These are phyloP conservation scores for Suillus weaverae DNA, from an alignment of 768 basidiomycete genomes.

Conservation along the genomic window DNA sequence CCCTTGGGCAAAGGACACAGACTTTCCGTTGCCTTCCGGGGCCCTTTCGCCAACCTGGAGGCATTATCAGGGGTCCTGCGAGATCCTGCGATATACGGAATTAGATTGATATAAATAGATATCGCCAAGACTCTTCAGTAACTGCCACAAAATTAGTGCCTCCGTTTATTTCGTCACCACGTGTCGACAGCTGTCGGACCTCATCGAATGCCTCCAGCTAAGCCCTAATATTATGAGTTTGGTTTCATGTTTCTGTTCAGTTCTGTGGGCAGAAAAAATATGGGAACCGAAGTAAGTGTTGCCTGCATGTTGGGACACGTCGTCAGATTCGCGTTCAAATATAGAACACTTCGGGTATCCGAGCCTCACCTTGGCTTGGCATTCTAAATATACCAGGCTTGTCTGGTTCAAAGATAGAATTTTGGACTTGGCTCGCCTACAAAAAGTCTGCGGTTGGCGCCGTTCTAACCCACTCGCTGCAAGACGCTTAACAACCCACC, in stretches of 20 bases:
- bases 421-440: slow-evolving; percentile 46
- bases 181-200: not conserved
- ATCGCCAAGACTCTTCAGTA: slow-evolving; percentile 1
- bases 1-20: not conserved
- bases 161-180: slow-evolving; percentile 1
- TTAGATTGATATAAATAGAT: slow-evolving; percentile 4
- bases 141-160: slow-evolving; percentile 4
- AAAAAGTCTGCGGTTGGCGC: slow-evolving; percentile 33
- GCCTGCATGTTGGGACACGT: slow-evolving; percentile 8
- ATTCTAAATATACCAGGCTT: slow-evolving; percentile 41
- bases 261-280: not conserved
- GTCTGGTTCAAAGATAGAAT: slow-evolving; percentile 45
- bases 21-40: not conserved
- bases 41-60: no score
- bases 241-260: not conserved
- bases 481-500: slow-evolving; percentile 18
- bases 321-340: slow-evolving; percentile 18
- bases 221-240: not conserved
- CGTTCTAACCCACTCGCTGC: slow-evolving; percentile 17
- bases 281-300: not conserved
- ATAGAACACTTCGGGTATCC: slow-evolving; percentile 30
- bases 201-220: not conserved
- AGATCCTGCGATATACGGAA: slow-evolving; percentile 5
- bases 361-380: slow-evolving; percentile 44
- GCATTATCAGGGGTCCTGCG: not conserved